phyloP scores from a whole-genome alignment of 2,329 filamentous ascomycete species.

The Claviceps lovelessii region DNA sequence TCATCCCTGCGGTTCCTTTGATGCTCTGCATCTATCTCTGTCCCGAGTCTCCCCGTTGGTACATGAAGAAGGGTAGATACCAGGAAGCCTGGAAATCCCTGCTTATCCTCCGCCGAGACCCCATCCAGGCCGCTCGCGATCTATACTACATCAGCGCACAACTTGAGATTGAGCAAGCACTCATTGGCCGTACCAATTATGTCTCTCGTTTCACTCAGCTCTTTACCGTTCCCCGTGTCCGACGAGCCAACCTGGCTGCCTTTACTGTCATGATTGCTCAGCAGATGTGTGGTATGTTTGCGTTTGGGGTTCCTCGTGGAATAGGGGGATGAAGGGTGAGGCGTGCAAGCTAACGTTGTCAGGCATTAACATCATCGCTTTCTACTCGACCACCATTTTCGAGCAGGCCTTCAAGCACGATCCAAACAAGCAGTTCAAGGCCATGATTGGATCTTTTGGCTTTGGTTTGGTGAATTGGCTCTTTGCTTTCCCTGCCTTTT shows the following conservation, averaged over 20 bases:
- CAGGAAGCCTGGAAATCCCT: conserved; percentile 44
- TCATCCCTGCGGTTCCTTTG: conserved; percentile 42
- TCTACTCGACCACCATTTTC: conserved; percentile 55
- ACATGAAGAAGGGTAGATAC: conserved; percentile 50
- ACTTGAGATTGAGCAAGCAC: conserved; percentile 26
- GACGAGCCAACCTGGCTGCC: conserved; percentile 59
- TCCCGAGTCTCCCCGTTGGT: conserved; percentile 50
- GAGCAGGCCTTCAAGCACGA: conserved; percentile 39
- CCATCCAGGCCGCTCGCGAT: conserved; percentile 44
- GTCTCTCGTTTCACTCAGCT: conserved; percentile 41
- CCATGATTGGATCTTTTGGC: conserved; percentile 34
- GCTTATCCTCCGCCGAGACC: conserved; percentile 33
- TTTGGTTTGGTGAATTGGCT: conserved; percentile 46
- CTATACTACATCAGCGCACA: conserved; percentile 39
- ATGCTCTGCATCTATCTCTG: conserved; percentile 43
- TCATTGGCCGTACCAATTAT: conserved; percentile 24
- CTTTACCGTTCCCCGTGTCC: conserved; percentile 53
- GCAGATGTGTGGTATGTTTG: conserved; percentile 43
- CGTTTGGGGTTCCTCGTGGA: background rate
- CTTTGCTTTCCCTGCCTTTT: conserved; percentile 52
- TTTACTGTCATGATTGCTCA: conserved; percentile 70
- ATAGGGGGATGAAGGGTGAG: background rate
- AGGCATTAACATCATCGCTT: conserved; percentile 54
- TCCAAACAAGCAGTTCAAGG: conserved; percentile 24
- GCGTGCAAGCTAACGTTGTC: background rate